A percentile compares a stretch with the other conserved stretches of the same genome.
These are phyloP conservation scores for Pyrus hybrid DNA, from an alignment of 331 rosid species.

Conservation along the genomic window DNA sequence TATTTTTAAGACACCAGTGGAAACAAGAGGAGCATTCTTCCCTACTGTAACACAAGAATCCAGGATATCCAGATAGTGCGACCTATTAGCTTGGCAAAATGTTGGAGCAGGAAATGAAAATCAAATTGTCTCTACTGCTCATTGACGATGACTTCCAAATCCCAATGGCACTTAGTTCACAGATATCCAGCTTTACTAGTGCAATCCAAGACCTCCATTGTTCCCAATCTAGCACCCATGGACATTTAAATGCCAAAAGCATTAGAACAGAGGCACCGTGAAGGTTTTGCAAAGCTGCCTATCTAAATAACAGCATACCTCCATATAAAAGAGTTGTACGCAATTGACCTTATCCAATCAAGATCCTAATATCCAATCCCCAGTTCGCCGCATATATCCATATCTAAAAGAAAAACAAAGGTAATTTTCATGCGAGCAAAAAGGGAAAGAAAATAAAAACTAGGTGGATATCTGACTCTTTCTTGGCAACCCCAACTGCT, in stretches of 20 bases:
- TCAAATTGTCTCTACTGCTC: conserved; percentile 59
- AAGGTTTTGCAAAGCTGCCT: conserved; percentile 84
- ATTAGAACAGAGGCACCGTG: conserved; percentile 83
- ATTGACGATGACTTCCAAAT: conserved; percentile 78
- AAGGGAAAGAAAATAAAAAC: conserved; percentile 30
- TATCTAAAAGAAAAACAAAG: conserved; percentile 73
- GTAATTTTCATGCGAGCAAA: conserved; percentile 69
- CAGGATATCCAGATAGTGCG: conserved; percentile 74
- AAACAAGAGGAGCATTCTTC: conserved; percentile 62
- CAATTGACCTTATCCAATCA: conserved; percentile 98
- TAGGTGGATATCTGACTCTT: conserved; percentile 25
- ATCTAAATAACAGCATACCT: conserved; percentile 97
- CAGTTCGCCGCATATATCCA: conserved; percentile 93
- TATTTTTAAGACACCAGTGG: conserved; percentile 45
- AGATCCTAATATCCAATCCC: conserved; percentile 98
- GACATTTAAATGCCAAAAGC: conserved; percentile 90
- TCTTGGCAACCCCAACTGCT: conserved; percentile 23
- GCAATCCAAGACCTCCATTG: conserved; percentile 92
- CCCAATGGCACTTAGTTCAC: conserved; percentile 68
- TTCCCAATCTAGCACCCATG: conserved; percentile 99
- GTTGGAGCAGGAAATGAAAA: conserved; percentile 72
- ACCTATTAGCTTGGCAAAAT: conserved; percentile 74
- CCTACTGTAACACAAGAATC: conserved; percentile 81
- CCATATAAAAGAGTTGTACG: conserved; percentile 88
- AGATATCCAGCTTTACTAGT: conserved; percentile 85